These are phyloP conservation scores for Musa itinerans DNA, from an alignment of 176 grass and related monocot genomes.

Conservation along the genomic window DNA sequence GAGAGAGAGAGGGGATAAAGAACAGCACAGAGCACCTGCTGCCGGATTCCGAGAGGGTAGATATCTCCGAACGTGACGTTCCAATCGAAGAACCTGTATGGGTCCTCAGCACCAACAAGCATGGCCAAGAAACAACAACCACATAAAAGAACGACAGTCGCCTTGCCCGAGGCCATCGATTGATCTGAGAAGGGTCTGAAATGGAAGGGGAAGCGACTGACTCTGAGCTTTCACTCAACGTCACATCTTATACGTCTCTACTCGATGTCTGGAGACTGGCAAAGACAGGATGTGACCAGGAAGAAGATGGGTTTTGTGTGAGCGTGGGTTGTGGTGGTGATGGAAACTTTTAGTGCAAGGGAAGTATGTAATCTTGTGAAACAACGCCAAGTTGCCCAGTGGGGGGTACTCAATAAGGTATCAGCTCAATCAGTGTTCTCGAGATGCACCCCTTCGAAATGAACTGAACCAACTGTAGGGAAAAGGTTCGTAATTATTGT, in stretches of 20 bases:
- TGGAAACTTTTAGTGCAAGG: background rate
- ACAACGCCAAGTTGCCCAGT: background rate
- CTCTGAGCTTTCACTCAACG: too few species aligned
- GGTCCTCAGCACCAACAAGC: conserved; percentile 25
- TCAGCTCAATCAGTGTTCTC: too few species aligned
- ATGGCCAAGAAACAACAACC: background rate
- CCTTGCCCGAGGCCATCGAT: background rate
- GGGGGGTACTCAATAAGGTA: too few species aligned
- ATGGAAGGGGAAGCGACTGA: too few species aligned
- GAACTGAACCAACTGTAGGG: too few species aligned
- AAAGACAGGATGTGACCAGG: background rate
- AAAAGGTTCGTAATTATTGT: too few species aligned
- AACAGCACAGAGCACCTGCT: conserved; percentile 27
- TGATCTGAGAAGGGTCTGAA: too few species aligned
- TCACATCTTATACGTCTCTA: too few species aligned
- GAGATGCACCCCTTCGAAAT: too few species aligned
- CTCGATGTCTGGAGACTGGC: too few species aligned
- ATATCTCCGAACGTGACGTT: conserved; percentile 42
- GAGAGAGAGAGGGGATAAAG: background rate
- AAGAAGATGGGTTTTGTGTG: background rate
- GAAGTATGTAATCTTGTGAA: background rate
- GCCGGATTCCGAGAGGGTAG: conserved; percentile 39
- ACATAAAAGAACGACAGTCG: background rate
- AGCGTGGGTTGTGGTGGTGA: background rate
- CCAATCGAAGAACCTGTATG: conserved; percentile 58